These are phyloP conservation scores for Botryotinia globosa DNA, from an alignment of 2,329 filamentous ascomycete genomes.

Conservation along the genomic window DNA sequence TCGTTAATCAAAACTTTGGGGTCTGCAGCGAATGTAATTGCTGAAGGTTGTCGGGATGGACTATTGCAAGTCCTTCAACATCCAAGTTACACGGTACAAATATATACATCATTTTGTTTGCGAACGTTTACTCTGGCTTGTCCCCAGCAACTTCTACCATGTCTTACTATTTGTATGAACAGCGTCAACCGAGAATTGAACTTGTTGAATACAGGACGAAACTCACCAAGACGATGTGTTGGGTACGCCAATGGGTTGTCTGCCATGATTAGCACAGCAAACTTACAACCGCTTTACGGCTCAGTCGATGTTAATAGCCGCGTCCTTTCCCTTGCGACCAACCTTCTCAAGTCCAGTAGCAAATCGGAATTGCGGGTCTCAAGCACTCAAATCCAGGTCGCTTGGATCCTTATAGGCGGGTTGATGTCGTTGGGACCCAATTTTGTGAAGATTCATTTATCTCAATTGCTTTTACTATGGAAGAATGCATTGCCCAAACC, in stretches of 20 bases:
- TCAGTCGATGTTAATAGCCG: constrained; percentile 94
- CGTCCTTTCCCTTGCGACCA: constrained; percentile 86
- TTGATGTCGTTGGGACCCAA: constrained; percentile 95
- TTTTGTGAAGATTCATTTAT: constrained; percentile 97
- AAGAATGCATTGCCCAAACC: constrained; percentile 96
- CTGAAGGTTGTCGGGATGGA: constrained; percentile 81
- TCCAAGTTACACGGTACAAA: constrained; percentile 92
- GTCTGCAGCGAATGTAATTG: constrained; percentile 74
- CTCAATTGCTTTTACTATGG: constrained; percentile 90
- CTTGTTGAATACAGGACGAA: constrained; percentile 69
- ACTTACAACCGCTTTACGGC: constrained; percentile 83
- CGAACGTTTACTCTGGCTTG: constrained; percentile 86
- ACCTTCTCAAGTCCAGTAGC: constrained; percentile 85
- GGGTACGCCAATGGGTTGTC: constrained; percentile 91
- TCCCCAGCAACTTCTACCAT: constrained; percentile 85
- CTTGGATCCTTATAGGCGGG: constrained; percentile 95
- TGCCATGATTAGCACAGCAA: constrained; percentile 85
- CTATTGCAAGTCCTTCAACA: constrained; percentile 89
- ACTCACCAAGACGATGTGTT: constrained; percentile 78
- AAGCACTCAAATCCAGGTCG: constrained; percentile 93
- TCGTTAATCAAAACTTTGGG: constrained; percentile 77
- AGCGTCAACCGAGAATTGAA: constrained; percentile 84
- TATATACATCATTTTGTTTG: constrained; percentile 82
- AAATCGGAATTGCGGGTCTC: constrained; percentile 88
- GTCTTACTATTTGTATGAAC: constrained; percentile 94